Base-by-base conservation (phyloP, 768 basidiomycete genomes). In the Kwoniella bestiolae region DNA sequence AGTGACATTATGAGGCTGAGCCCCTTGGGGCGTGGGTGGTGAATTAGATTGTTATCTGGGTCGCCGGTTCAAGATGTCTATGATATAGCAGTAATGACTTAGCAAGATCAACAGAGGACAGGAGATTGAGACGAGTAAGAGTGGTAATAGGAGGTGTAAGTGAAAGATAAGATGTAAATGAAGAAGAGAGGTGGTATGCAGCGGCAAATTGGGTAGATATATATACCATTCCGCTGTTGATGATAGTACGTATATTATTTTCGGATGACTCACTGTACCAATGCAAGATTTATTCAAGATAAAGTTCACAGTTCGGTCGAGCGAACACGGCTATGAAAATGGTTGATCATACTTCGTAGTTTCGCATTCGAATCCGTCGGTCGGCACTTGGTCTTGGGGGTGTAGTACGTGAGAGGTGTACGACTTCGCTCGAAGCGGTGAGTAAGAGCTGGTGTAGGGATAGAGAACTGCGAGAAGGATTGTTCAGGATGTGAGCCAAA, bases 11-110 rank as follows among this genome's bases (percentile, higher is more conserved):
- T 47, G 25, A 21, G 31, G 52, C 32, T 35, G 52, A 55, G 52
- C 52, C 52, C 52, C n/a, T 55, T 1, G 34, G n/a, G 52, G 52
- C 52, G 11, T 55, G 14, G 23, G 52, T n/a, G 52, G 26, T 34
- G 51, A 28, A 5, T 32, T n/a, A 47, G 46, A 25, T 47, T 8
- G 18, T 41, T 8, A 41, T 41, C 9, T 25, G 9, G 25, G 46
- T n/a, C 46, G 46, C 21, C 16, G 18, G 9, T 14, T 47, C n/a
- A 25, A 35, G 29, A 53, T 53, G 26, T 11, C 18, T 21, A 56
- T 23, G 18, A 26, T 56, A 11, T 41, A 56, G 6, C 5, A 11
- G 38, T 34, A 25, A 11, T 9, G 45, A 51, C 3, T 51, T 41
- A 41, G 38, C 38, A 41, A 41, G 5, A 41, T 16, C 5, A 11